These are phyloP conservation scores for Hyphodiscus hymeniophilus DNA, from an alignment of 495 filamentous ascomycete species.

Conservation along the genomic window DNA sequence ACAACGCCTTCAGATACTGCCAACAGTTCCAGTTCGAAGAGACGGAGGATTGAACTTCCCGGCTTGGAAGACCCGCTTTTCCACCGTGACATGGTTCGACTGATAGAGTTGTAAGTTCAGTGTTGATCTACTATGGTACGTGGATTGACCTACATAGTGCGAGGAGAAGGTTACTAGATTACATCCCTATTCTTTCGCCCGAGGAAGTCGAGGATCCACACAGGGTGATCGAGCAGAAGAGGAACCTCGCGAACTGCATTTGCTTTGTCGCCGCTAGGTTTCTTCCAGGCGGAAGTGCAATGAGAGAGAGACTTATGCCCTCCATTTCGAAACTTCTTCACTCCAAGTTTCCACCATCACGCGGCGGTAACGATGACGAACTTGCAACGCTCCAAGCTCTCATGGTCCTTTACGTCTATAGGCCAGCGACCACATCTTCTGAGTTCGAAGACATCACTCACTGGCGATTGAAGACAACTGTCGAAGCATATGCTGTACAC, in stretches of 20 bases:
- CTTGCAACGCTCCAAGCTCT: not conserved
- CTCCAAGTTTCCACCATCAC: not conserved
- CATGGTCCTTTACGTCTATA: slow-evolving; percentile 2
- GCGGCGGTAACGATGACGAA: not conserved
- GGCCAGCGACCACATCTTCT: not conserved
- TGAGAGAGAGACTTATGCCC: not conserved
- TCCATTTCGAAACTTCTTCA: not conserved
- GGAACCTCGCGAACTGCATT: not conserved
- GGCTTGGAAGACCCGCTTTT: not conserved
- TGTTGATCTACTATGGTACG: not conserved
- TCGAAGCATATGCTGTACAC: slow-evolving; percentile 1
- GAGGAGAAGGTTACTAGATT: not conserved
- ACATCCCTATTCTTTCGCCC: not conserved
- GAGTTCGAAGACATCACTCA: not conserved
- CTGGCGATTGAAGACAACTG: not conserved
- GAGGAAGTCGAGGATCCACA: not conserved
- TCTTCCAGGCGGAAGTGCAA: not conserved
- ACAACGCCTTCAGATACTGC: not conserved
- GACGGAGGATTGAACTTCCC: not conserved
- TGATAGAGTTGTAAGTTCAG: not conserved
- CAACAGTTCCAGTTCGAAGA: not conserved
- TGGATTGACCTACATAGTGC: not conserved
- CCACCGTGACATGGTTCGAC: not conserved
- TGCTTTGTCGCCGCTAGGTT: slow-evolving; percentile 1
- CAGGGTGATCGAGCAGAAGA: not conserved